Evolutionary conservation across 108 stramenopile genomes (phyloP).

Genomic region (Asterionellopsis glacialis): DNA sequence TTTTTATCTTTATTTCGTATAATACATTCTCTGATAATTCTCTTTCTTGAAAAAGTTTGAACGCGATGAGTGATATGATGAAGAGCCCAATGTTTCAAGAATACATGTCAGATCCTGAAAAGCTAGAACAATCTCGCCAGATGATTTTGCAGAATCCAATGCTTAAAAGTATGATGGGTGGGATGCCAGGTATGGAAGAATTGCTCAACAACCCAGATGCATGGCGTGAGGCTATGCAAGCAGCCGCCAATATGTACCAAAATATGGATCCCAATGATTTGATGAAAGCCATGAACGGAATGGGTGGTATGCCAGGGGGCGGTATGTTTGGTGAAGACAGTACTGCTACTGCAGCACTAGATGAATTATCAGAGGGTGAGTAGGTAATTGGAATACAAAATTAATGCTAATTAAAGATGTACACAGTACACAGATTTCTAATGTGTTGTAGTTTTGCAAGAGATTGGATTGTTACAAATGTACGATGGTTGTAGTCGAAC

Average conservation of each 20-base stretch:
- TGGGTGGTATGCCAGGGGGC: constrained; percentile 16
- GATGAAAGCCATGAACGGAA: constrained; percentile 45
- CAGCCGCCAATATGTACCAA: constrained; percentile 52
- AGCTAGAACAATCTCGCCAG: constrained; percentile 75
- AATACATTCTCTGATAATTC: constrained; percentile 1
- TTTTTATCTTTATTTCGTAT: no score
- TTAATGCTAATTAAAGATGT: no score
- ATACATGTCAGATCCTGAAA: constrained; percentile 69
- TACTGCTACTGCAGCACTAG: constrained; percentile 31
- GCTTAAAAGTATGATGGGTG: constrained; percentile 70
- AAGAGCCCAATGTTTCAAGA: constrained; percentile 74
- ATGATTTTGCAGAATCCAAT: constrained; percentile 82
- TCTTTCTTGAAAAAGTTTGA: constrained; percentile 4
- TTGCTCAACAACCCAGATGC: constrained; percentile 53
- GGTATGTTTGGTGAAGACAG: constrained; percentile 21
- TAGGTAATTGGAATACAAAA: constrained; percentile 1
- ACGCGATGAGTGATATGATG: constrained; percentile 53
- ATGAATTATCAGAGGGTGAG: constrained; percentile 57
- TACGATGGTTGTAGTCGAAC: no score
- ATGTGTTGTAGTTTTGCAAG: no score
- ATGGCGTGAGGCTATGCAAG: constrained; percentile 61
- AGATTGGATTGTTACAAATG: no score
- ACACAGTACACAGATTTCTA: no score
- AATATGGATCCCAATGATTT: constrained; percentile 47
- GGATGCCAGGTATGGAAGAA: constrained; percentile 82